These are phyloP conservation scores for Paramecium bursaria DNA, from an alignment of 73 alveolate genomes.

Conservation along the genomic window DNA sequence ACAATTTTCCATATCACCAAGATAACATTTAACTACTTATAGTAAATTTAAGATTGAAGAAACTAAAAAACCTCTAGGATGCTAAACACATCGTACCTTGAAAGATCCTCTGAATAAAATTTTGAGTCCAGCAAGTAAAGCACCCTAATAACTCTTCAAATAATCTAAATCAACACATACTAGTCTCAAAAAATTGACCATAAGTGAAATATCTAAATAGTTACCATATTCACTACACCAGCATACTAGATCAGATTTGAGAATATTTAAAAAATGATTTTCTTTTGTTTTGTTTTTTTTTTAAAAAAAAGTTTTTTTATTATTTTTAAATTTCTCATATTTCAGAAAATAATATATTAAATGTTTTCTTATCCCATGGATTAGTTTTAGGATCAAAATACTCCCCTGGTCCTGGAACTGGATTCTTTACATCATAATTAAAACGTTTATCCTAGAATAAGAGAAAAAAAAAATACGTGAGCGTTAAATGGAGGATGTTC, in stretches of 20 bases:
- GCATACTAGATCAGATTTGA: slow-evolving; percentile 42
- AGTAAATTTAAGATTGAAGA: neutral
- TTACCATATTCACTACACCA: neutral
- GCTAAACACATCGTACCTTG: slow-evolving; percentile 4
- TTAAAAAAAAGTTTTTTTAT: neutral
- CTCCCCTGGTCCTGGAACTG: slow-evolving; percentile 62
- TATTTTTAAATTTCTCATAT: neutral
- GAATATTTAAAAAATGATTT: slow-evolving; percentile 24
- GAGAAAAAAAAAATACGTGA: neutral
- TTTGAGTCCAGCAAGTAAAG: neutral
- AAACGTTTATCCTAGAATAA: slow-evolving; percentile 54
- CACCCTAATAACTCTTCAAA: neutral
- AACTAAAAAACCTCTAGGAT: neutral
- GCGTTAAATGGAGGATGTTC: neutral
- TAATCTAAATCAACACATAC: neutral
- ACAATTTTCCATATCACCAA: slow-evolving; percentile 35
- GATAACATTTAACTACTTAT: no score
- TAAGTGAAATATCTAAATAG: no score
- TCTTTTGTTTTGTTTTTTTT: no score
- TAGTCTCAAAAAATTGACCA: neutral
- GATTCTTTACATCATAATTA: neutral
- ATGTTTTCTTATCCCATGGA: slow-evolving; percentile 65
- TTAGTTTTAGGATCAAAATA: slow-evolving; percentile 15
- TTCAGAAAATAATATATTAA: slow-evolving; percentile 62
- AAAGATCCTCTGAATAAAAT: no score